Conservation (phyloP, 2,329 filamentous ascomycete genomes). For the Tolypocladium nubicola region DNA sequence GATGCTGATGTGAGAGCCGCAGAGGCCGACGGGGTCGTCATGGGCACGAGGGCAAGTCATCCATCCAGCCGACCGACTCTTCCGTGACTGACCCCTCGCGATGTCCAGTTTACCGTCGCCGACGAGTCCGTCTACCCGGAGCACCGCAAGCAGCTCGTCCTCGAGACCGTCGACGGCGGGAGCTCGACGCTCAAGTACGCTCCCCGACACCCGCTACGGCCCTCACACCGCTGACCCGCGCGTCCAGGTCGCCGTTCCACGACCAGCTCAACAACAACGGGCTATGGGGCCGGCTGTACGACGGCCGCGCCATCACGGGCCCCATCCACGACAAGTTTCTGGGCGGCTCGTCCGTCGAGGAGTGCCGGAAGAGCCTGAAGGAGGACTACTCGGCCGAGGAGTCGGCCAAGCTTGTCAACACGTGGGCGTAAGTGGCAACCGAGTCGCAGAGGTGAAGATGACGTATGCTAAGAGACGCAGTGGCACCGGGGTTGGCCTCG, state of each 20-base stretch:
- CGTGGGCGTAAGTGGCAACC: conserved; percentile 23
- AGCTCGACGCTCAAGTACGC: conserved; percentile 33
- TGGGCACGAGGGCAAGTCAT: conserved; percentile 30
- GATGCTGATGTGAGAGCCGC: conserved; percentile 3
- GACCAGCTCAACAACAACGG: conserved; percentile 26
- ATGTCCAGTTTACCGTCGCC: conserved; percentile 29
- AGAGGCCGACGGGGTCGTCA: conserved; percentile 32
- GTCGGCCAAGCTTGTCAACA: conserved; percentile 19
- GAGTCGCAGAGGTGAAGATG: neutral
- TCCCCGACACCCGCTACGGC: neutral
- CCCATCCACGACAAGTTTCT: conserved; percentile 28
- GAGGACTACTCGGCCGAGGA: conserved; percentile 25
- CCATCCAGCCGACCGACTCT: neutral
- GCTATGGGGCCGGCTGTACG: conserved; percentile 32
- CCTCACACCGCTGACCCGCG: neutral
- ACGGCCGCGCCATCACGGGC: conserved; percentile 30
- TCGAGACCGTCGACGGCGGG: conserved; percentile 32
- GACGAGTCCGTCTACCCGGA: conserved; percentile 31
- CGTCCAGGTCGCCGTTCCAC: conserved; percentile 28
- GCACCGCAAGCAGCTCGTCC: conserved; percentile 26
- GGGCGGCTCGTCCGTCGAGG: conserved; percentile 27
- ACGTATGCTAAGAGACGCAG: conserved; percentile 8
- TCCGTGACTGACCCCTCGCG: neutral
- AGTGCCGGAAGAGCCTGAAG: conserved; percentile 27
- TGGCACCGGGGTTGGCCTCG: conserved; percentile 33